Evolutionary conservation across 768 basidiomycete genomes (phyloP).

Genomic region (Chalciporus chontae): DNA sequence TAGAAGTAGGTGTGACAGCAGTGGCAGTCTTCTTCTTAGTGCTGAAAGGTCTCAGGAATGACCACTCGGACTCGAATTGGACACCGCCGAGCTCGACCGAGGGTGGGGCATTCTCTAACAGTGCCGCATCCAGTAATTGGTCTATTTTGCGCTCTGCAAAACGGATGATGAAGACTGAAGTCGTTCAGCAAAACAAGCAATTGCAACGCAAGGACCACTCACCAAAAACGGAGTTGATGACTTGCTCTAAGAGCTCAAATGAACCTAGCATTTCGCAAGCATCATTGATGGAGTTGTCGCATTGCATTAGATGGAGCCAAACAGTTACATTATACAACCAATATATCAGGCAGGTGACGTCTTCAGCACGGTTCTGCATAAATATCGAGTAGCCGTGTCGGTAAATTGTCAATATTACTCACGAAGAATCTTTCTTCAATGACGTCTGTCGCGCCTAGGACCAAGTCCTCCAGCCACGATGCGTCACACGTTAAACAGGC

Average conservation of each 20-base stretch:
- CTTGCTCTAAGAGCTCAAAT: conserved; percentile 84
- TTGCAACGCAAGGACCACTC: conserved; percentile 15
- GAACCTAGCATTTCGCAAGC: conserved; percentile 83
- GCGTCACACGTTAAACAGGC: conserved; percentile 90
- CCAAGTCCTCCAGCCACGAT: conserved; percentile 88
- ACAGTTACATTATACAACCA: conserved; percentile 93
- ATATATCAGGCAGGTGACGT: conserved; percentile 82
- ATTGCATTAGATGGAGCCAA: conserved; percentile 88
- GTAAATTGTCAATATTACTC: conserved; percentile 33
- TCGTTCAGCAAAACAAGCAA: not conserved
- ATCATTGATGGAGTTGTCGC: conserved; percentile 73
- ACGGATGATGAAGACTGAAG: conserved; percentile 88
- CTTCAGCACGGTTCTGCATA: conserved; percentile 72
- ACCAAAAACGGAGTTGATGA: conserved; percentile 95
- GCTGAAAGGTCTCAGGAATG: conserved; percentile 72
- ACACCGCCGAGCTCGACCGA: conserved; percentile 76
- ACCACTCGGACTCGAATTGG: conserved; percentile 97
- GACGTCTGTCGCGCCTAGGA: conserved; percentile 85
- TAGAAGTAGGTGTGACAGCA: conserved; percentile 26
- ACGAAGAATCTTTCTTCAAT: conserved; percentile 94
- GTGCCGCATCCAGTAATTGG: conserved; percentile 71
- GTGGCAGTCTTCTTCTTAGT: conserved; percentile 50
- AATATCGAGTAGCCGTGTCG: conserved; percentile 10
- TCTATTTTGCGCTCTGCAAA: conserved; percentile 89
- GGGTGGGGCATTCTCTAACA: conserved; percentile 81